Percentiles rank a stretch among this genome's conserved stretches.
phyloP scores from a whole-genome alignment of 495 filamentous ascomycete genomes.

The Pseudoneurospora amorphoporcata region DNA sequence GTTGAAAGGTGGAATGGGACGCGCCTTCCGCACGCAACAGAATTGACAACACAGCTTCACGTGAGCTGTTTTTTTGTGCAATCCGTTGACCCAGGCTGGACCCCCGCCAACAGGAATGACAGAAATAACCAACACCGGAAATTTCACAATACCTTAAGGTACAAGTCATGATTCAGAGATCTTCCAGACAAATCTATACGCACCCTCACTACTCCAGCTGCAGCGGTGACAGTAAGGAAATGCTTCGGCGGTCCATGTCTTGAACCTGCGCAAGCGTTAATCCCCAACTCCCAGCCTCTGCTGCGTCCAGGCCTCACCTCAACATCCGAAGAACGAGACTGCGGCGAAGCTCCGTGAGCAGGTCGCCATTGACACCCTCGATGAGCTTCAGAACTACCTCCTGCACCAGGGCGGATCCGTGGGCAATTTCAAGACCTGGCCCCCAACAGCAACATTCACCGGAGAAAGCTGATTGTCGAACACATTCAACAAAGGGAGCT shows the following conservation, averaged over 20 bases:
- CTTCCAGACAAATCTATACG: background rate
- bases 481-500: constrained; percentile 74
- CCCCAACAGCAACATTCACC: constrained; percentile 84
- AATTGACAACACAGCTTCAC: background rate
- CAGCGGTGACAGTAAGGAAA: background rate
- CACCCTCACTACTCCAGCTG: background rate
- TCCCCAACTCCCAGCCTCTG: too few relatives aligned
- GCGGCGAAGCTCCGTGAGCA: constrained; percentile 81
- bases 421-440: constrained; percentile 80
- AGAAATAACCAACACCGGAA: background rate
- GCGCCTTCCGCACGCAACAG: background rate
- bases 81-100: background rate
- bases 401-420: constrained; percentile 71
- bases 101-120: background rate
- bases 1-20: background rate
- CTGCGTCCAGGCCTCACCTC: too few relatives aligned
- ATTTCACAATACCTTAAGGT: too few relatives aligned
- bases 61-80: background rate
- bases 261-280: background rate
- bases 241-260: background rate
- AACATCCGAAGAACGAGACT: constrained; percentile 64
- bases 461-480: constrained; percentile 72
- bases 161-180: background rate
- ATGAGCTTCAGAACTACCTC: constrained; percentile 82
- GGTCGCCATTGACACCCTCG: constrained; percentile 83